Percentiles rank a stretch among this genome's conserved stretches.
phyloP scores from a whole-genome alignment of 2,329 filamentous ascomycete genomes.

The Hortaea werneckii region DNA sequence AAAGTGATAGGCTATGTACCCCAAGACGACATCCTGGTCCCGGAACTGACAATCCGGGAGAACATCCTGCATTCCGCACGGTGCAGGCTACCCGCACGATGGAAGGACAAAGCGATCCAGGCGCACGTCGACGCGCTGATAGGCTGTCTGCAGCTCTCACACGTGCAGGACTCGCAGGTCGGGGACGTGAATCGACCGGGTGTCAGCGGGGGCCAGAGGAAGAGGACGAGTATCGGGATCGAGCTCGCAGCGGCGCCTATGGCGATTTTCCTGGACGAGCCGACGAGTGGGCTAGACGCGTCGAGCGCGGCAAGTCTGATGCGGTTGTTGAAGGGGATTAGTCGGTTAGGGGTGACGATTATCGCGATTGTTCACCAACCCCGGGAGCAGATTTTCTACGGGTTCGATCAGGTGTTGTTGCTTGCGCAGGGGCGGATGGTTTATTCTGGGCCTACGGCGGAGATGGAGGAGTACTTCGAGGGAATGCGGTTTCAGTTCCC shows the following conservation, averaged over 20 bases:
- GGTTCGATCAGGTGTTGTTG: slow-evolving; percentile 47
- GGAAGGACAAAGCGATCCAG: slow-evolving; percentile 41
- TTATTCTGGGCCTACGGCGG: slow-evolving; percentile 41
- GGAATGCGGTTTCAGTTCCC: slow-evolving; percentile 42
- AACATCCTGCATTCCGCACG: slow-evolving; percentile 52
- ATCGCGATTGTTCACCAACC: slow-evolving; percentile 53
- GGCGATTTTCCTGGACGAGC: slow-evolving; percentile 30
- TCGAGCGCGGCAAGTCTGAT: slow-evolving; percentile 48
- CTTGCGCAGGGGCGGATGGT: slow-evolving; percentile 46
- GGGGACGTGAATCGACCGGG: slow-evolving; percentile 43
- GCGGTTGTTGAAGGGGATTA: slow-evolving; percentile 43
- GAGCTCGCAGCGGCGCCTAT: slow-evolving; percentile 48
- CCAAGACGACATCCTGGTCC: slow-evolving; percentile 51
- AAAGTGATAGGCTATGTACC: slow-evolving; percentile 54
- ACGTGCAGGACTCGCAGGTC: slow-evolving; percentile 43
- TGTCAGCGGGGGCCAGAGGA: slow-evolving; percentile 49
- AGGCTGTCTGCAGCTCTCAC: slow-evolving; percentile 42
- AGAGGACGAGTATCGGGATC: slow-evolving; percentile 49
- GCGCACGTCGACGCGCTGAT: slow-evolving; percentile 48
- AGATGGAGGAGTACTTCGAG: slow-evolving; percentile 42
- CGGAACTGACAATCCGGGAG: slow-evolving; percentile 51
- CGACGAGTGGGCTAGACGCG: slow-evolving; percentile 35
- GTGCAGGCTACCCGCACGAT: slow-evolving; percentile 43
- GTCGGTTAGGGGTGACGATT: slow-evolving; percentile 46
- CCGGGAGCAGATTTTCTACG: slow-evolving; percentile 47